A percentile compares a stretch with the other conserved stretches of the same genome.
Evolutionary conservation across 1,284 basidiomycete species (phyloP).

Genomic region (Boletus sp.): DNA sequence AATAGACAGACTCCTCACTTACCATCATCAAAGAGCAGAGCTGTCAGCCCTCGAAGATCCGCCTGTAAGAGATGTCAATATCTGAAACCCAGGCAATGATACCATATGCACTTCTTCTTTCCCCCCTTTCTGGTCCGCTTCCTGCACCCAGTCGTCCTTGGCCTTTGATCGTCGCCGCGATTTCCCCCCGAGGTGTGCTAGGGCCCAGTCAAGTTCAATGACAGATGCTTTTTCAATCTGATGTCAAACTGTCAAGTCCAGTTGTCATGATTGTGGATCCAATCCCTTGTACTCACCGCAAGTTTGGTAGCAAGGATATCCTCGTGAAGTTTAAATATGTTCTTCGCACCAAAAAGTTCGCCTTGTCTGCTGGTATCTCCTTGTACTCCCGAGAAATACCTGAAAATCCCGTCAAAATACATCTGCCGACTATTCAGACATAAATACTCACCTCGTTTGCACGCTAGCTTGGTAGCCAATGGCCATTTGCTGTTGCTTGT

Average conservation of each 20-base stretch:
- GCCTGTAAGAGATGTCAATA: slow-evolving; percentile 34
- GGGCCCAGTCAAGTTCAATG: slow-evolving; percentile 72
- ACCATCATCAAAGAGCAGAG: slow-evolving; percentile 70
- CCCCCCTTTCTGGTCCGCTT: slow-evolving; percentile 47
- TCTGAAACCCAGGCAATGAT: background rate
- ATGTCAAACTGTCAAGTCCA: background rate
- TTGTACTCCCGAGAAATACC: slow-evolving; percentile 80
- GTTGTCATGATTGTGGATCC: background rate
- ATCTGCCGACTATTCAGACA: background rate
- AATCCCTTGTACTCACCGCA: slow-evolving; percentile 43
- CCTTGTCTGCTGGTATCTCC: slow-evolving; percentile 70
- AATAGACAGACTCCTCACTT: slow-evolving; percentile 15
- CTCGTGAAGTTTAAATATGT: slow-evolving; percentile 80
- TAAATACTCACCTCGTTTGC: slow-evolving; percentile 56
- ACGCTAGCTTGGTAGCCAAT: slow-evolving; percentile 81
- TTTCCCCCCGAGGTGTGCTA: slow-evolving; percentile 57
- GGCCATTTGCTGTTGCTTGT: slow-evolving; percentile 87
- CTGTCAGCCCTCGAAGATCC: slow-evolving; percentile 58
- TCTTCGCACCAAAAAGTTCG: slow-evolving; percentile 78
- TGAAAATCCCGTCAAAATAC: slow-evolving; percentile 24
- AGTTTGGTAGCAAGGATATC: slow-evolving; percentile 67
- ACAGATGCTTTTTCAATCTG: slow-evolving; percentile 75
- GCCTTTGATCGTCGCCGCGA: slow-evolving; percentile 38
- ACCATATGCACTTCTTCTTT: slow-evolving; percentile 48
- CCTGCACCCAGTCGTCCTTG: slow-evolving; percentile 41